Evolutionary conservation across 345 rosid genomes (phyloP), one percentile per base, ranked within the genome.

Genomic region (Cardamine chenopodiifolia): DNA sequence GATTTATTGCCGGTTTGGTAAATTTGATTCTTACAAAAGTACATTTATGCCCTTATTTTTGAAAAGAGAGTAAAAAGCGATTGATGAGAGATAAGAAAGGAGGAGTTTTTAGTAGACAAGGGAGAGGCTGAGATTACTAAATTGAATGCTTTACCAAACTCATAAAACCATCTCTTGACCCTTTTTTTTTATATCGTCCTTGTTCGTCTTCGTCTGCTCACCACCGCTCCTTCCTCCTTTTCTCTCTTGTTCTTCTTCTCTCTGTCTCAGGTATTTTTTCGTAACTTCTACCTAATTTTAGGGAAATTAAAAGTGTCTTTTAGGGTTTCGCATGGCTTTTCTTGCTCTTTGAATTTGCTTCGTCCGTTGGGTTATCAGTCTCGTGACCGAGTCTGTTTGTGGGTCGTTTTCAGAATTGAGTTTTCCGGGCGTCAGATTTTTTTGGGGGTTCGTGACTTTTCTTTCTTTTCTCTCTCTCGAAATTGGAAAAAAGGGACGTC

Each of bases 101-200:
- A 39, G 83, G 74, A 77, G 72, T 68, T 83, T 83, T 70, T 77
- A 45, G 66, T 29, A 62, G 68, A 31, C 50, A 70, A 73, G 62
- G 52, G 49, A 61, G 62, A 62, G 76, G 62, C 52, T 29, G 44
- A 71, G 74, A 77, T 76, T 62, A 73, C 78, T 79, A 65, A 75
- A 83, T 80, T 87, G 83, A 86, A 87, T 85, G 88, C 89, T 82
- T 85, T 83, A 91, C 93, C 96, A 76, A 89, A 89, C 91, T 80
- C 89, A 68, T 62, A 78, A 50, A 56, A 45, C 70, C n/a, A 42
- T 44, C 54, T 52, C 63, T 54, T 73, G 49, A 73, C 63, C 39
- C 37, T 3, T 7, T 54, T 74, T 71, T 82, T 60, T 58, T 62
- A 67, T 79, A 45, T 48, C 52, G 37, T 68, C 69, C 75, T 34